A percentile compares a stretch with the other conserved stretches of the same genome.
Evolutionary conservation across 257 asterid genomes (phyloP).

Genomic region (Capsicum rhomboideum): DNA sequence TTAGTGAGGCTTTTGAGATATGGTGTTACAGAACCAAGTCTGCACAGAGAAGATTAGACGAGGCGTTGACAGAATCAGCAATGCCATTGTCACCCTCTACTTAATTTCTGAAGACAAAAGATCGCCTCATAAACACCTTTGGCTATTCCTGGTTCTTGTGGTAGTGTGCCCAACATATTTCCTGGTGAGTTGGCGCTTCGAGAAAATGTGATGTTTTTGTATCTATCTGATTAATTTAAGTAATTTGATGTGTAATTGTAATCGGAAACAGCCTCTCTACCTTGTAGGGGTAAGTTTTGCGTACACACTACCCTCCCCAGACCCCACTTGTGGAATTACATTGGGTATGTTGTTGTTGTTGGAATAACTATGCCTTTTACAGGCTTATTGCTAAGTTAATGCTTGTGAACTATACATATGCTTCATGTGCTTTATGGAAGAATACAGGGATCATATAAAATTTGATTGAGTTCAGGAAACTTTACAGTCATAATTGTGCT

Average conservation of each 20-base stretch:
- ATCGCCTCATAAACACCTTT: not conserved
- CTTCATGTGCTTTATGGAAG: no score
- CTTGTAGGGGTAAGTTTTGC: no score
- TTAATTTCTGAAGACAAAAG: not conserved
- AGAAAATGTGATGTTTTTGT: not conserved
- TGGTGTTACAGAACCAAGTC: slow-evolving; percentile 82
- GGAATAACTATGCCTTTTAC: no score
- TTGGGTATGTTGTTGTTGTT: no score
- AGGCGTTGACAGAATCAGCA: slow-evolving; percentile 24
- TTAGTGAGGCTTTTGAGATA: slow-evolving; percentile 80
- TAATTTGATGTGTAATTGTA: not conserved
- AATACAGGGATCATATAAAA: no score
- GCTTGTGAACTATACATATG: no score
- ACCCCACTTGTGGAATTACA: no score
- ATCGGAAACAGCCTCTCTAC: no score
- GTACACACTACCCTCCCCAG: no score
- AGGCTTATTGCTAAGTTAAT: no score
- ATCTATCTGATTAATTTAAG: not conserved
- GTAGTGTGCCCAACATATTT: not conserved
- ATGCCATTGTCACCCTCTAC: slow-evolving; percentile 30
- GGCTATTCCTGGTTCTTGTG: not conserved
- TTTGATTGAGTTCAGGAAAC: no score
- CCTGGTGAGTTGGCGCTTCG: not conserved
- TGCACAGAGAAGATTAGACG: slow-evolving; percentile 62
- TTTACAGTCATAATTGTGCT: no score